Evolutionary conservation across 306 rosid species (phyloP), one percentile per base, ranked within the genome.

Genomic region (Vigna mungo): DNA sequence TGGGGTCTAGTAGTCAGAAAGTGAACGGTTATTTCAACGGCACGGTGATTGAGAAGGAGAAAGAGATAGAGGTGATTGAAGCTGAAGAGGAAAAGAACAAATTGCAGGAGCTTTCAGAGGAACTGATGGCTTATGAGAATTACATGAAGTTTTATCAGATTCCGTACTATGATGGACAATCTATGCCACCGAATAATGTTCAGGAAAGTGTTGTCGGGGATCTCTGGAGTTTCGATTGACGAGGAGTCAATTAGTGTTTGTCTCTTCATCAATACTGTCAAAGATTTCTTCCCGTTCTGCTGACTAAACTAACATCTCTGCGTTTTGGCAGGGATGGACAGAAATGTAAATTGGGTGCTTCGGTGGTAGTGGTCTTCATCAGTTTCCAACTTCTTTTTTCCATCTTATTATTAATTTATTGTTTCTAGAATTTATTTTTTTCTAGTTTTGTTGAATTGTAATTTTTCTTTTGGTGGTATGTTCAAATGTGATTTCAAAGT

Each of bases 91-190:
- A 78, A 23, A 83, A 87, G 58, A 83, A 70, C 39, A 91, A 85
- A 63, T 78, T 89, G 61, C 85, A 78, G 84, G 91, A 89, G 86
- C 90, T 92, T 1, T 89, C 98, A 0, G 95, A 94, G 78, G 96
- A 94, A 77, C 69, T 94, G 15, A 84, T 92, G 93, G 97, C 98
- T 54, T 92, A 83, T 44, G 97, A 94, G 85, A 85, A 83, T 62
- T 84, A 43, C 84, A 92, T 94, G 96, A 94, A 88, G 76, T 94
- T 94, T 51, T 92, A 86, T 83, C 90, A 94, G 89, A 81, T 92
- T 83, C 98, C 97, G 0, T 94, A 84, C 84, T 86, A 90, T 34
- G 97, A 92, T 44, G 96, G 93, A 1, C 87, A 92, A 43, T 94
- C 95, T 0, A 20, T 48, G 25, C 75, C 89, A 10, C 78, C 83